Conservation (phyloP, 352 stramenopile genomes). For the Saprolegnia diclina region DNA sequence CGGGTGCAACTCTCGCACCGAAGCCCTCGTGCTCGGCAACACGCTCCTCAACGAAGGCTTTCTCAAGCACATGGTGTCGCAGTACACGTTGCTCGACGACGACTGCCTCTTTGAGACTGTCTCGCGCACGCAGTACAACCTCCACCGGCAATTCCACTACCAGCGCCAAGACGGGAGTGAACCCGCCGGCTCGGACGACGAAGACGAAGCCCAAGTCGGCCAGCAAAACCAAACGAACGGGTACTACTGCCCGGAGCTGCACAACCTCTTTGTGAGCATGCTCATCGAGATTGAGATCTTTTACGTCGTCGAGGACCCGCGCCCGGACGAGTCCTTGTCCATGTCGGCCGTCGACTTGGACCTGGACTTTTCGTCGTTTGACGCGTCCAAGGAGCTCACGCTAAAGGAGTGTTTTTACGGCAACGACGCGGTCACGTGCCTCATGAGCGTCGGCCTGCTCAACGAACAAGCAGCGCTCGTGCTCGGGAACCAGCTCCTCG, state of each 20-base stretch:
- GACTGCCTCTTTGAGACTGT: constrained; percentile 27
- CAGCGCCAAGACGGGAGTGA: constrained; percentile 11
- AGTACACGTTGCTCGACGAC: constrained; percentile 26
- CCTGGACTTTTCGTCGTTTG: constrained; percentile 7
- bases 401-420: constrained; percentile 27
- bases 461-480: constrained; percentile 26
- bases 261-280: constrained; percentile 28
- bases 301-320: constrained; percentile 24
- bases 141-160: constrained; percentile 24
- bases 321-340: constrained; percentile 21
- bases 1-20: constrained; percentile 21
- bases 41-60: constrained; percentile 28
- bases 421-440: constrained; percentile 21
- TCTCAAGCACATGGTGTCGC: constrained; percentile 29
- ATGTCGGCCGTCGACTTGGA: constrained; percentile 25
- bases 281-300: constrained; percentile 25
- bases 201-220: constrained; percentile 29
- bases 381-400: constrained; percentile 25
- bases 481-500: constrained; percentile 24
- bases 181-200: not conserved
- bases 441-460: constrained; percentile 22
- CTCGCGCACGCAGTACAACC: constrained; percentile 23
- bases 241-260: constrained; percentile 28
- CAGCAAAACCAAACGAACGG: constrained; percentile 30
- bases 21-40: constrained; percentile 26